These are phyloP conservation scores for Ormosia semicastrata DNA, from an alignment of 306 rosid species.

Conservation along the genomic window DNA sequence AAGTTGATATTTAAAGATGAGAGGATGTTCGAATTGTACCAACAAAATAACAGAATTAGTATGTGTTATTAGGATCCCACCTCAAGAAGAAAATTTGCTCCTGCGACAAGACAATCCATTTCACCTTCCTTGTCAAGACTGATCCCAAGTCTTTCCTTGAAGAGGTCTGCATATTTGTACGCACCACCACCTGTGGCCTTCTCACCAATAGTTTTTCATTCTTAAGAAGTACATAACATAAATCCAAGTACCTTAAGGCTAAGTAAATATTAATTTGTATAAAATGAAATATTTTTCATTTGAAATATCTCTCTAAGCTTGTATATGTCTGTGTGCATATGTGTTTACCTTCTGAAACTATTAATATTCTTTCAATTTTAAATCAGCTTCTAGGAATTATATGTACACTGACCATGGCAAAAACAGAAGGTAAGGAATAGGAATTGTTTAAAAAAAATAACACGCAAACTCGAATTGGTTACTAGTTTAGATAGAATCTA, in stretches of 20 bases:
- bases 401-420: background rate
- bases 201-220: slow-evolving; percentile 41
- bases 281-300: background rate
- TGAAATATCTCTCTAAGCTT: slow-evolving; percentile 14
- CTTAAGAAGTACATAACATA: slow-evolving; percentile 32
- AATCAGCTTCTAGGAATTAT: slow-evolving; percentile 1
- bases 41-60: slow-evolving; percentile 10
- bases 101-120: slow-evolving; percentile 97
- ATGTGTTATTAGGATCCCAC: slow-evolving; percentile 45
- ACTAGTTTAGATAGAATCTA: background rate
- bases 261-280: slow-evolving; percentile 15
- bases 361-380: slow-evolving; percentile 17
- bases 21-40: background rate
- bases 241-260: slow-evolving; percentile 23
- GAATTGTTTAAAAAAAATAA: background rate
- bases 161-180: slow-evolving; percentile 70
- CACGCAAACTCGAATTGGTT: background rate
- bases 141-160: slow-evolving; percentile 75
- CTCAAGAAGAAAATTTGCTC: slow-evolving; percentile 96
- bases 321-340: background rate
- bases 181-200: slow-evolving; percentile 99
- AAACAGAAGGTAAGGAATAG: background rate
- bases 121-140: slow-evolving; percentile 91
- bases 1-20: slow-evolving; percentile 14
- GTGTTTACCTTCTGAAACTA: background rate